phyloP scores from a whole-genome alignment of 352 stramenopile genomes.

The Globisporangium polare region DNA sequence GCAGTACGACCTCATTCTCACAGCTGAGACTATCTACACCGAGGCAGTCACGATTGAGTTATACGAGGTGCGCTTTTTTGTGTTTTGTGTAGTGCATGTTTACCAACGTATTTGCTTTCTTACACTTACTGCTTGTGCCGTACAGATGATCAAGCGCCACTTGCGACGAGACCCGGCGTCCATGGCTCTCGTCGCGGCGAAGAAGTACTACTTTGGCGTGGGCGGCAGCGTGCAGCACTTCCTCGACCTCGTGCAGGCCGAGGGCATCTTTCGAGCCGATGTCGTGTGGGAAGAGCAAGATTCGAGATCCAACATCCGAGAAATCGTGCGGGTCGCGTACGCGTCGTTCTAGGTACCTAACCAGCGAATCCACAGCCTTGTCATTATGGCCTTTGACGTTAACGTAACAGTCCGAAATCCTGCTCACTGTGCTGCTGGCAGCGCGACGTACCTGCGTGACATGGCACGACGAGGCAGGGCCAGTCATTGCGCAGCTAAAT shows the following conservation, averaged over 20 bases:
- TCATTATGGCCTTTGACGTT: neutral
- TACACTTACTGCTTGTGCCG: neutral
- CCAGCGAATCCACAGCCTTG: neutral
- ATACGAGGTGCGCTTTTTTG: constrained; percentile 41
- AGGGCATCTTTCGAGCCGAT: constrained; percentile 46
- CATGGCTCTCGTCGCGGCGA: constrained; percentile 68
- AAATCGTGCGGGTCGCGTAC: constrained; percentile 67
- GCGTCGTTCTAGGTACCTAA: neutral
- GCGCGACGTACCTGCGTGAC: neutral
- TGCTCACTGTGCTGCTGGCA: neutral
- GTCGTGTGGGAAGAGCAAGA: constrained; percentile 73
- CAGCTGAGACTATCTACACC: constrained; percentile 85
- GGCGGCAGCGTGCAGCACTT: constrained; percentile 88
- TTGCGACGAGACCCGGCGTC: constrained; percentile 36
- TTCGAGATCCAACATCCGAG: constrained; percentile 73
- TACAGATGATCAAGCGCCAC: constrained; percentile 73
- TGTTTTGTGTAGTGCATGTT: neutral
- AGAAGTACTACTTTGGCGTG: constrained; percentile 88
- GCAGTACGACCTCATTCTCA: constrained; percentile 76
- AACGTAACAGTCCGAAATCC: neutral
- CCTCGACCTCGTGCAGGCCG: constrained; percentile 40
- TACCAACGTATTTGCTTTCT: neutral
- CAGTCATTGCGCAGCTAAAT: constrained; percentile 1
- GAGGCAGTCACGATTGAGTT: constrained; percentile 65
- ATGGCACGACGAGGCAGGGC: constrained; percentile 7